Conservation (phyloP, 202 grass and related monocot genomes). For the Setaria viridis region DNA sequence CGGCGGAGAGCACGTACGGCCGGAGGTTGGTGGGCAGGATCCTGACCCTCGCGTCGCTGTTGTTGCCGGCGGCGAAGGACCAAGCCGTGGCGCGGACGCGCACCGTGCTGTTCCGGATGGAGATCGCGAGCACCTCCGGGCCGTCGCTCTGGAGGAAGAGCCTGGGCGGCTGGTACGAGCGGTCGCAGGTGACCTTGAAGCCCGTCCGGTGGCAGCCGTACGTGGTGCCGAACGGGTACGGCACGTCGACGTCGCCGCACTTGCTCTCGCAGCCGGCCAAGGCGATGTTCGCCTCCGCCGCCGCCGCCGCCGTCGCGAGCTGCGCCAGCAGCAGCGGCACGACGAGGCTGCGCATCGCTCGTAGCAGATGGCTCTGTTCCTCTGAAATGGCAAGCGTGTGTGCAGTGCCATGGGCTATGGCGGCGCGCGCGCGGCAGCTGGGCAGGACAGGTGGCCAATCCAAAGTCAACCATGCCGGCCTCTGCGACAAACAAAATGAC, state of each 20-base stretch:
- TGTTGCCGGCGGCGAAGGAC: conserved; percentile 9
- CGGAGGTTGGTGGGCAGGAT: background rate
- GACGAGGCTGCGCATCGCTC: background rate
- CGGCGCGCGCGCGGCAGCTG: too few species aligned
- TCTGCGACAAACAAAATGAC: too few species aligned
- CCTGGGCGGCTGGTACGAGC: conserved; percentile 36
- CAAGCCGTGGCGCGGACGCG: conserved; percentile 39
- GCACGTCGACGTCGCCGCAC: conserved; percentile 48
- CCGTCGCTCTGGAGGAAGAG: conserved; percentile 41
- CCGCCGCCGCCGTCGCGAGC: background rate
- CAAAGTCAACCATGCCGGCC: too few species aligned
- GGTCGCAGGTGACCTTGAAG: conserved; percentile 59
- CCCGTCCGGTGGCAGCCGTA: conserved; percentile 41
- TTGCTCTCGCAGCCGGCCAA: conserved; percentile 44
- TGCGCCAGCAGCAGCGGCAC: background rate
- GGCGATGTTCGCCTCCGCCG: background rate
- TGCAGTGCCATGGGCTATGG: too few species aligned
- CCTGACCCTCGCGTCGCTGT: background rate
- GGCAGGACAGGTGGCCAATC: too few species aligned
- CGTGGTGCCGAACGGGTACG: conserved; percentile 52
- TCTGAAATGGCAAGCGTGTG: too few species aligned
- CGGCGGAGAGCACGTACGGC: conserved; percentile 13
- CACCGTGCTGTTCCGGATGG: conserved; percentile 36
- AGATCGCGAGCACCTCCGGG: conserved; percentile 50
- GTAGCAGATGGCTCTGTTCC: too few species aligned